These are phyloP conservation scores for Saccharomycopsis fermentans DNA, from an alignment of 805 yeast species.

Conservation along the genomic window DNA sequence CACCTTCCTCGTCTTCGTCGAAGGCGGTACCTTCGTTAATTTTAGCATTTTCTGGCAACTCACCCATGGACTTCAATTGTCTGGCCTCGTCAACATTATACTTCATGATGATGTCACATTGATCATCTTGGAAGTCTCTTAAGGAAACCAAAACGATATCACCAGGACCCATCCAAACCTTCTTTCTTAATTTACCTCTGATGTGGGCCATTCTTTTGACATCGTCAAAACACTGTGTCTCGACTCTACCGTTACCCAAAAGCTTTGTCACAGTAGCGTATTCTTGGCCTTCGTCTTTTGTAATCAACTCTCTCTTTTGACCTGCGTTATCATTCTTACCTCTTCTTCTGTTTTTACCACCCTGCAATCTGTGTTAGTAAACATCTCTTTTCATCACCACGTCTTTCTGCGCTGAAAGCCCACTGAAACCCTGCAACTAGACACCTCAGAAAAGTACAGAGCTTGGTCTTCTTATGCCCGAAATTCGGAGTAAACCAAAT, in stretches of 20 bases:
- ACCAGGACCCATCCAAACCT: conserved; percentile 99
- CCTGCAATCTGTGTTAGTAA: conserved; percentile 27
- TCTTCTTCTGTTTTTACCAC: conserved; percentile 90
- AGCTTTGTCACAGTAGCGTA: conserved; percentile 96
- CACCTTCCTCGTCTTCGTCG: conserved; percentile 94
- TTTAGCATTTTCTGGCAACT: conserved; percentile 87
- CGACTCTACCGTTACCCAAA: conserved; percentile 97
- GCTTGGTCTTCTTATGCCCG: too few species aligned
- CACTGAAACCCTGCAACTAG: too few species aligned
- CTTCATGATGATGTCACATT: conserved; percentile 95
- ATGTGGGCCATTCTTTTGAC: conserved; percentile 91
- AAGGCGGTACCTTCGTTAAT: conserved; percentile 96
- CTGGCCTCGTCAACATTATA: conserved; percentile 97
- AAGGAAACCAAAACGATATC: conserved; percentile 91
- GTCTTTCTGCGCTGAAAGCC: too few species aligned
- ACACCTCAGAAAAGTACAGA: too few species aligned
- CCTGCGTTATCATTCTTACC: conserved; percentile 91
- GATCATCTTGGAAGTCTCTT: conserved; percentile 97
- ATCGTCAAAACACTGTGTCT: conserved; percentile 93
- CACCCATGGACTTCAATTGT: conserved; percentile 89
- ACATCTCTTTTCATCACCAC: neutral
- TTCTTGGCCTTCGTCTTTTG: conserved; percentile 95
- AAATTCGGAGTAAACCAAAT: too few species aligned
- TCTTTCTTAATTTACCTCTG: conserved; percentile 98
- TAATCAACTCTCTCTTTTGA: conserved; percentile 88